These are phyloP conservation scores for Lyophyllum atratum DNA, from an alignment of 768 basidiomycete species.

Conservation along the genomic window DNA sequence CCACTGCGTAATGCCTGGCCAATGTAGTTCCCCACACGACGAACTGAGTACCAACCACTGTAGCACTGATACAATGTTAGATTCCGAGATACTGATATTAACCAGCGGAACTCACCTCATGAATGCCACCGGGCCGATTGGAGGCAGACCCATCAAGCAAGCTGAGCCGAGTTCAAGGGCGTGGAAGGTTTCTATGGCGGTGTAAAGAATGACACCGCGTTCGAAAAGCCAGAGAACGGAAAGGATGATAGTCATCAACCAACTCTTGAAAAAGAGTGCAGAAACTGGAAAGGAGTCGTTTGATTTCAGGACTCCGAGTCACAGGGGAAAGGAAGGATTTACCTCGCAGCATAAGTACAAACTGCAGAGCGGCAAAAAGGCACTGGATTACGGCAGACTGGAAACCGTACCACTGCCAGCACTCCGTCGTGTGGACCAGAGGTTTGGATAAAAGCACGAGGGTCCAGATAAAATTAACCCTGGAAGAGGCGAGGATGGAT, in stretches of 20 bases:
- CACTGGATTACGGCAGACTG: constrained; percentile 16
- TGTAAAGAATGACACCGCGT: neutral
- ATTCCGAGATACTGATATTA: neutral
- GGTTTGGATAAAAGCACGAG: constrained; percentile 5
- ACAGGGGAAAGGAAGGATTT: too few species aligned
- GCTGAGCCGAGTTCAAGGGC: constrained; percentile 7
- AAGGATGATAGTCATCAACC: neutral
- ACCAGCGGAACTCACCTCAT: constrained; percentile 7
- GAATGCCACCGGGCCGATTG: constrained; percentile 1
- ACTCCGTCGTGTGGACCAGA: neutral
- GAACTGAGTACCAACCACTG: constrained; percentile 2
- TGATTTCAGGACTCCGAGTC: too few species aligned
- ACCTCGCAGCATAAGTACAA: constrained; percentile 21
- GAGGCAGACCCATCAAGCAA: constrained; percentile 11
- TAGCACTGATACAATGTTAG: neutral
- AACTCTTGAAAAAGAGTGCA: constrained; percentile 9
- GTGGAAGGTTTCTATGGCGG: neutral
- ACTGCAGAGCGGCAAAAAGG: constrained; percentile 13
- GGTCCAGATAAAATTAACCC: constrained; percentile 6
- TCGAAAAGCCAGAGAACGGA: constrained; percentile 4
- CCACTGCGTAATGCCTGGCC: neutral
- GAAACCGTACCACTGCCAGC: constrained; percentile 14
- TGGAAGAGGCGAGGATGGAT: neutral
- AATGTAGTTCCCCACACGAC: constrained; percentile 13
- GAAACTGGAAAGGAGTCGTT: constrained; percentile 1